phyloP scores from a whole-genome alignment of 2,329 filamentous ascomycete genomes.

The Beauveria sp. region DNA sequence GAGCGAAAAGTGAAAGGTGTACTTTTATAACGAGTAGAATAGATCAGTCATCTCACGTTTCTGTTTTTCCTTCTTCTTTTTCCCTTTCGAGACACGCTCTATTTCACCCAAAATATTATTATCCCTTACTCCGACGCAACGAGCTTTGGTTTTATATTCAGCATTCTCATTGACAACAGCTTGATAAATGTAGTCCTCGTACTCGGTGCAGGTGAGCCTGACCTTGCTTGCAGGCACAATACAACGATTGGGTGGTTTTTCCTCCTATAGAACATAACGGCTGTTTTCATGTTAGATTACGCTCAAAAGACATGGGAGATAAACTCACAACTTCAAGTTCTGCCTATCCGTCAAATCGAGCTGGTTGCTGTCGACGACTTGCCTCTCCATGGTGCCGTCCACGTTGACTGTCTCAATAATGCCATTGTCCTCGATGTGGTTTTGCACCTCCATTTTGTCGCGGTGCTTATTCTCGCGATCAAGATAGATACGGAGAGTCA shows the following conservation, averaged over 20 bases:
- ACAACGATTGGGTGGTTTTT: constrained; percentile 19
- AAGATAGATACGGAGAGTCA: constrained; percentile 9
- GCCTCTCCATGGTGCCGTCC: constrained; percentile 6
- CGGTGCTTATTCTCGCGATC: constrained; percentile 12
- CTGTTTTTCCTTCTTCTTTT: too few relatives aligned
- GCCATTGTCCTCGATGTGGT: background rate
- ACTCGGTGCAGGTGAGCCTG: constrained; percentile 61
- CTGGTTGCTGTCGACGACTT: constrained; percentile 13
- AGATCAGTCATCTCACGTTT: too few relatives aligned
- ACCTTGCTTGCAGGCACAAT: constrained; percentile 40
- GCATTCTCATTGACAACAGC: background rate
- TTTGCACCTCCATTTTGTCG: constrained; percentile 9
- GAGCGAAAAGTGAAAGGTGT: too few relatives aligned
- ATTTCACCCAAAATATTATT: too few relatives aligned
- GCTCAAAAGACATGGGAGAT: background rate
- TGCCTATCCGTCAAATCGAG: constrained; percentile 14
- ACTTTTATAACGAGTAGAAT: too few relatives aligned
- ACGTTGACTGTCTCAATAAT: constrained; percentile 10
- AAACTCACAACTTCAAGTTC: constrained; percentile 14
- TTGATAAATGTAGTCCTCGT: constrained; percentile 40
- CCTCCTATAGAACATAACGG: background rate
- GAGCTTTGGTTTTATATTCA: too few relatives aligned
- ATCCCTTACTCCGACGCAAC: too few relatives aligned
- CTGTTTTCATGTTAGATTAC: background rate
- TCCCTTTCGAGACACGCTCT: too few relatives aligned